A percentile compares a stretch with the other conserved stretches of the same genome.
phyloP scores from a whole-genome alignment of 305 asterid genomes.

The Solanum hybrid region DNA sequence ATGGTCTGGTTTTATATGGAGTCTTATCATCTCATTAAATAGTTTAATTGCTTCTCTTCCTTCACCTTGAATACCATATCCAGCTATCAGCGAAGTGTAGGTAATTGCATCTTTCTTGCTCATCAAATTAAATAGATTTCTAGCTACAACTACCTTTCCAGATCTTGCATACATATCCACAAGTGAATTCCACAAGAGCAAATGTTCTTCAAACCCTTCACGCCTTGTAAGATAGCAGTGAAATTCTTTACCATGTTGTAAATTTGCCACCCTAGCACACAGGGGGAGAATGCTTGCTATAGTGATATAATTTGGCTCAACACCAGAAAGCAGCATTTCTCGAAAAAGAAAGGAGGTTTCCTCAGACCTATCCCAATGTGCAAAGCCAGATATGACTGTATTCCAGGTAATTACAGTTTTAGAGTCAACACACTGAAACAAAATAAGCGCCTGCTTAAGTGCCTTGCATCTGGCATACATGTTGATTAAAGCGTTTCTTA shows the following conservation, averaged over 20 bases:
- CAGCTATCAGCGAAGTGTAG: slow-evolving; percentile 78
- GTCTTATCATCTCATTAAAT: slow-evolving; percentile 57
- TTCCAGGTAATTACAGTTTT: slow-evolving; percentile 63
- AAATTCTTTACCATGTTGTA: slow-evolving; percentile 71
- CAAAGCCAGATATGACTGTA: slow-evolving; percentile 65
- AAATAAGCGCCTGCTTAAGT: slow-evolving; percentile 39
- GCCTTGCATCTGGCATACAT: slow-evolving; percentile 70
- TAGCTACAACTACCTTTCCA: slow-evolving; percentile 54
- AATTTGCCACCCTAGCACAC: slow-evolving; percentile 71
- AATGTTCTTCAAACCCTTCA: slow-evolving; percentile 35
- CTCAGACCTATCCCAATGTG: slow-evolving; percentile 49
- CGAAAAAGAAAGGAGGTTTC: slow-evolving; percentile 56
- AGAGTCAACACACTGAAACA: slow-evolving; percentile 41
- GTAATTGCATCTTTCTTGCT: slow-evolving; percentile 60
- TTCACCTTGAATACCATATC: slow-evolving; percentile 73
- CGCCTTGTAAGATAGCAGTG: slow-evolving; percentile 58
- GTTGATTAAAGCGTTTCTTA: slow-evolving; percentile 53
- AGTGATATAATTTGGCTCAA: slow-evolving; percentile 61
- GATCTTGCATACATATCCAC: slow-evolving; percentile 80
- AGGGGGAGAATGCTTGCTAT: slow-evolving; percentile 73
- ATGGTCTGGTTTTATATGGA: slow-evolving; percentile 56
- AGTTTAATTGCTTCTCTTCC: slow-evolving; percentile 50
- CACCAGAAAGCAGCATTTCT: slow-evolving; percentile 43
- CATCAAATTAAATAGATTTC: slow-evolving; percentile 51
- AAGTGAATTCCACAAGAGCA: slow-evolving; percentile 68